These are phyloP conservation scores for Themeda triandra DNA, from an alignment of 176 grass and related monocot species.

Conservation along the genomic window DNA sequence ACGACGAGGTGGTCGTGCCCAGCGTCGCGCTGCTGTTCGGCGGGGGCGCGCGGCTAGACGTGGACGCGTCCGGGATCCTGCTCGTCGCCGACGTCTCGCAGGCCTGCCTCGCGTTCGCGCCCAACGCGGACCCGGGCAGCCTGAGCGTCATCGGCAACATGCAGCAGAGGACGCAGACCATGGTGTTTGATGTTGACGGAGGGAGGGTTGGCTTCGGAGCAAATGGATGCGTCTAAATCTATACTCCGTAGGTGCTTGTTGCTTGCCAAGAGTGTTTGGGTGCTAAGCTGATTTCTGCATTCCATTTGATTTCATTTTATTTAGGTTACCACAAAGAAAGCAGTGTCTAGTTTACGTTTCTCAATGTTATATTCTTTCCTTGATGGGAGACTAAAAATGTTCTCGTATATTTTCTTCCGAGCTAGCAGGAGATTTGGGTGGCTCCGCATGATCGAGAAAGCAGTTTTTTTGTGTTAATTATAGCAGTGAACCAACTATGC, in stretches of 20 bases:
- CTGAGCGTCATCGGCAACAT: background rate
- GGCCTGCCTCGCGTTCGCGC: slow-evolving; percentile 35
- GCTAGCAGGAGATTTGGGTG: no score
- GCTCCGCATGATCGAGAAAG: no score
- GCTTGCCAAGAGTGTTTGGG: background rate
- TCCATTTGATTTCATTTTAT: background rate
- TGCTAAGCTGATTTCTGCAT: no score
- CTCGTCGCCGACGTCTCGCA: background rate
- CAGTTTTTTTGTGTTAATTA: no score
- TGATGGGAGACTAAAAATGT: no score
- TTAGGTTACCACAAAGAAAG: background rate
- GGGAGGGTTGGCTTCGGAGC: background rate
- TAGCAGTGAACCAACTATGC: no score
- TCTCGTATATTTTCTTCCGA: no score
- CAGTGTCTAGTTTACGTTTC: no score
- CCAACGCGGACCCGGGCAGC: background rate
- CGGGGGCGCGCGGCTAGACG: slow-evolving; percentile 7
- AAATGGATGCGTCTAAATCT: background rate
- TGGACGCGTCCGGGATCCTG: slow-evolving; percentile 17
- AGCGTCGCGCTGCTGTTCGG: slow-evolving; percentile 20
- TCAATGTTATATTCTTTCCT: no score
- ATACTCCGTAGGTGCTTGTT: background rate
- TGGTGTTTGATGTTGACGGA: background rate
- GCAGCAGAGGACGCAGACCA: background rate
- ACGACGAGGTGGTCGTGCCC: slow-evolving; percentile 5